These are phyloP conservation scores for Aristolochia contorta DNA, from an alignment of 164 flowering plant genomes.

Conservation along the genomic window DNA sequence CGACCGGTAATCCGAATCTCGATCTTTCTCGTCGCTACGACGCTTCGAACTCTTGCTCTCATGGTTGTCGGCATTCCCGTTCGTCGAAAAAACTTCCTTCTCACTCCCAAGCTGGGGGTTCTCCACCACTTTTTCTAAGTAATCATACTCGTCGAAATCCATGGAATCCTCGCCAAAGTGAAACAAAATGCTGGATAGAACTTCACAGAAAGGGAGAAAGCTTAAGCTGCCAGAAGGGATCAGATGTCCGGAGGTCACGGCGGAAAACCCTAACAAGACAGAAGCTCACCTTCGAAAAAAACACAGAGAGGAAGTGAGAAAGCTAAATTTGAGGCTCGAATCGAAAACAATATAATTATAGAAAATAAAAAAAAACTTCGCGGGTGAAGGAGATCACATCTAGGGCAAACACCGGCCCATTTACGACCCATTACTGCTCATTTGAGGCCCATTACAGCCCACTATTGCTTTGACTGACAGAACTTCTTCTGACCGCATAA, in stretches of 20 bases:
- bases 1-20: conserved; percentile 16
- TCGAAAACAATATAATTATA: too few species aligned
- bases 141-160: conserved; percentile 99
- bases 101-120: conserved; percentile 14
- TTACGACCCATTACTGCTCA: too few species aligned
- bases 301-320: background rate
- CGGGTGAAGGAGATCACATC: too few species aligned
- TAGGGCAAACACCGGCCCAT: too few species aligned
- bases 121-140: conserved; percentile 80
- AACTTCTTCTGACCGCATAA: too few species aligned
- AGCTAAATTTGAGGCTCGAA: too few species aligned
- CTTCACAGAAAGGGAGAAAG: too few species aligned
- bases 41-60: conserved; percentile 30
- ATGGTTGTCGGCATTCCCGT: background rate
- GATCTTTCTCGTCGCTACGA: conserved; percentile 26
- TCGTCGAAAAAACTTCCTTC: background rate
- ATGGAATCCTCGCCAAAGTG: conserved; percentile 24
- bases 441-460: too few species aligned
- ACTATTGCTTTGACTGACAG: too few species aligned
- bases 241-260: background rate
- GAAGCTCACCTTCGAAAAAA: background rate
- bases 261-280: background rate
- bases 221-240: background rate
- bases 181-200: too few species aligned
- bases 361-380: too few species aligned